Evolutionary conservation across 2,329 filamentous ascomycete species (phyloP), one percentile per base, ranked within the genome.

Genomic region (Epichloe brachyelytri): DNA sequence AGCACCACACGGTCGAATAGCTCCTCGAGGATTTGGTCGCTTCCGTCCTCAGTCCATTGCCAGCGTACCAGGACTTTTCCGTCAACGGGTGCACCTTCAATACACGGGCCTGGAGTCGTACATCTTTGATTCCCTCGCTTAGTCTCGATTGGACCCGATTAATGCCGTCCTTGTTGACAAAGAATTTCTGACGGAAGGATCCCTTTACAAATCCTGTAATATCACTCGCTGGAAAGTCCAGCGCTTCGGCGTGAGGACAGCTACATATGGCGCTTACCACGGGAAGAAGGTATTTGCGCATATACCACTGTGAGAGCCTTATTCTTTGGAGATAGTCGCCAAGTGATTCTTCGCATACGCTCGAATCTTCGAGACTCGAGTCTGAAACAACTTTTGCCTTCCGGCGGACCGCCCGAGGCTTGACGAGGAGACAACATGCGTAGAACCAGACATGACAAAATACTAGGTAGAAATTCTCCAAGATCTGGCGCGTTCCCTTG

Each of bases 391-490:
- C 20, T 5, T 34, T 5, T 15, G 26, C 15, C 46, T 30, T 36
- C n/a, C 17, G 17, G 12, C 15, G 37, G 39, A n/a, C 40, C 4
- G 44, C 48, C 8, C 55, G 34, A 0, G 76, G 73, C 4, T 59
- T 57, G 26, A 79, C 54, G 15, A 71, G 62, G 56, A 78, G 75
- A 58, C 74, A 79, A 34, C 72, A 77, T 3, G 72, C 33, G 0
- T 71, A 71, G 60, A 79, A 79, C 73, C 75, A 81, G 30, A 68
- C 56, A 54, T 80, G 76, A 55, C 73, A 78, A 0, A 72, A 48
- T 7, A 70, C 58, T 20, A 79, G 57, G 54, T 73, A 67, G 6
- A 70, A 38, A 0, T 71, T 62, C 54, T 78, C 72, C 4, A 69
- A 37, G 0, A 75, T 40, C 58, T 75, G 71, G 1, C 58, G 43